Evolutionary conservation across 768 basidiomycete genomes (phyloP).

Genomic region (Grammothele lineata): DNA sequence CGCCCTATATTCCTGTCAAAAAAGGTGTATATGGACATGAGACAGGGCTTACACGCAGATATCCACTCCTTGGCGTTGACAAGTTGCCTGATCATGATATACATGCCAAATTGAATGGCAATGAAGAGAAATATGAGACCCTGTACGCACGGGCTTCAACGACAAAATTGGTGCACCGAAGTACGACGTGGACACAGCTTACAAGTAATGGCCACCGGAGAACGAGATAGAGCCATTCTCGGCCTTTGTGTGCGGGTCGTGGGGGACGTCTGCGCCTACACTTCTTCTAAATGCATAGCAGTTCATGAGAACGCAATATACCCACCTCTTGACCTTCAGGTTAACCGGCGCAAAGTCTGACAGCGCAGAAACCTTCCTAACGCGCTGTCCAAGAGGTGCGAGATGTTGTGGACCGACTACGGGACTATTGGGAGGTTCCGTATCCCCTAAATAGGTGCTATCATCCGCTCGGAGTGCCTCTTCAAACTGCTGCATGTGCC

Average conservation of each 20-base stretch:
- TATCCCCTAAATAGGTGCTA: constrained; percentile 8
- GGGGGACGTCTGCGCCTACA: constrained; percentile 32
- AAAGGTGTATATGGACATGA: neutral
- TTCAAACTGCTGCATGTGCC: constrained; percentile 73
- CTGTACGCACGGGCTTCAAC: constrained; percentile 45
- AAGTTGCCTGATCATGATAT: constrained; percentile 83
- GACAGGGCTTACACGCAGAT: constrained; percentile 62
- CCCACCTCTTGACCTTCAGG: constrained; percentile 71
- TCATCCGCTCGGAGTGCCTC: constrained; percentile 50
- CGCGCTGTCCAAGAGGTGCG: constrained; percentile 38
- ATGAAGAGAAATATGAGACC: constrained; percentile 82
- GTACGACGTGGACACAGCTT: neutral
- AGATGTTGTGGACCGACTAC: constrained; percentile 7
- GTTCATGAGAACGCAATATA: neutral
- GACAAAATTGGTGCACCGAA: neutral
- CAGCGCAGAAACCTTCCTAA: constrained; percentile 77
- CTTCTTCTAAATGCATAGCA: no score
- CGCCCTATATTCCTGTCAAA: constrained; percentile 70
- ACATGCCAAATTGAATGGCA: constrained; percentile 76
- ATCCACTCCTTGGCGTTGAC: constrained; percentile 95
- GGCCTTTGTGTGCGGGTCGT: constrained; percentile 37
- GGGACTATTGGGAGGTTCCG: constrained; percentile 22
- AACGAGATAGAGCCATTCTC: constrained; percentile 74
- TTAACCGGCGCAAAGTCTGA: constrained; percentile 92
- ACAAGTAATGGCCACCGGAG: constrained; percentile 88